Base-by-base conservation (phyloP, 2,329 filamentous ascomycete species). In the Fusarium pseudocircinatum region DNA sequence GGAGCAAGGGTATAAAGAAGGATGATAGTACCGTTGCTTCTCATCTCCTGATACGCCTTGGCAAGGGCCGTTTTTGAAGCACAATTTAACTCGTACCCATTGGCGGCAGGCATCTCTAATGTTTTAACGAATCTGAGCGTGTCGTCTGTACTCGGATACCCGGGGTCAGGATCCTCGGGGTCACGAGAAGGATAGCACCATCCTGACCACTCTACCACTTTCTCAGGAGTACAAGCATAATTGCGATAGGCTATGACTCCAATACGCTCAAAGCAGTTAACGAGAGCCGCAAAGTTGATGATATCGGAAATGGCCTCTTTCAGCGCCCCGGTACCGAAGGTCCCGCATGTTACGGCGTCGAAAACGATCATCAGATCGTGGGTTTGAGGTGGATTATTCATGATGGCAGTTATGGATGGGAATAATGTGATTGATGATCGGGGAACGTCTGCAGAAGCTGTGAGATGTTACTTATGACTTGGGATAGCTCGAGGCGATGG, bases 101-200 rank as follows among this genome's bases (percentile, higher is more conserved):
- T 1, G 16, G 5, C 30, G 14, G 20, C 30, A 26, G n/a, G n/a
- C 30, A 24, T 15, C 32, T 52, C n/a, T 15, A 52, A 12, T 13
- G 2, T 6, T 36, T 52, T 3, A 16, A 52, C n/a, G n/a, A 52
- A 52, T 15, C 20, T 20, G 32, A 52, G 18, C 26, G 22, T 8
- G 32, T 52, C 13, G 18, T 52, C n/a, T 52, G 24, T 11, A 36
- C 13, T 22, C 9, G 13, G n/a, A 26, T 2, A 2, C 13, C 18
- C 1, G 32, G n/a, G 7, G 3, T 11, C 18, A 20, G 13, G n/a
- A 26, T 2, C 1, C 13, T 13, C 1, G 32, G n/a, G 7, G 3
- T 11, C 18, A 20, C 6, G 8, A 36, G 7, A 52, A 52, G 49
- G 18, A 22, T 7, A 9, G 32, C n/a, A 52, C 49, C 49, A 52